Base-by-base conservation (phyloP, 345 rosid genomes). In the Stellera chamaejasme region DNA sequence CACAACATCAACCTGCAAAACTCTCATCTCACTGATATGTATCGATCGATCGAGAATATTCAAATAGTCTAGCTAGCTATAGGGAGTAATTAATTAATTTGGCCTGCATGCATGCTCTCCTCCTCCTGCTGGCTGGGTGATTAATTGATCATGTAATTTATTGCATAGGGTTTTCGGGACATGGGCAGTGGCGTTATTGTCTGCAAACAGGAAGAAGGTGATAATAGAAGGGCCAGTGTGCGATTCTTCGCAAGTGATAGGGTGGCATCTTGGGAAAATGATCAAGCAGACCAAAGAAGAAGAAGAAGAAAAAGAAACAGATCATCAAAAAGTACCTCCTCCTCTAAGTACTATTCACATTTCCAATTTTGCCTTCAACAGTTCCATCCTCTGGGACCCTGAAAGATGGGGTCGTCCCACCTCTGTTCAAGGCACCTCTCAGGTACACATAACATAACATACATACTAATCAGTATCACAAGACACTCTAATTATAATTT, bases 341-440 rank as follows among this genome's bases (percentile, higher is more conserved):
- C 82, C 82, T 0, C 39, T 32, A 8, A 19, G 23, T 19, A n/a
- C n/a, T n/a, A 78, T 79, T 60, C 84, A 82, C 25, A 73, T 79
- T 27, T 85, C 92, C 16, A 79, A 78, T 56, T 84, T 84, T 60
- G 95, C 77, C 23, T 87, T 83, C 60, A 87, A 83, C 69, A 87
- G 88, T 53, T 83, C 86, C 5, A 87, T 83, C 27, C 95, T 87
- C 55, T 87, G 91, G 95, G 91, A 87, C 54, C 91, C 91, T 25
- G 95, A 87, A 58, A 75, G 91, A 79, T 87, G 95, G 95, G 95
- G 95, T 64, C 84, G 95, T 27, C 83, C 85, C 48, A 82, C 93
- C 12, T 72, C 92, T 19, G 70, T 63, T 46, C 83, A 84, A 72
- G 77, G 66, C 62, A 74, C 75, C 55, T 75, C 80, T n/a, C 92